Evolutionary conservation across 805 yeast species (phyloP).

Genomic region (Starmerella apicola): DNA sequence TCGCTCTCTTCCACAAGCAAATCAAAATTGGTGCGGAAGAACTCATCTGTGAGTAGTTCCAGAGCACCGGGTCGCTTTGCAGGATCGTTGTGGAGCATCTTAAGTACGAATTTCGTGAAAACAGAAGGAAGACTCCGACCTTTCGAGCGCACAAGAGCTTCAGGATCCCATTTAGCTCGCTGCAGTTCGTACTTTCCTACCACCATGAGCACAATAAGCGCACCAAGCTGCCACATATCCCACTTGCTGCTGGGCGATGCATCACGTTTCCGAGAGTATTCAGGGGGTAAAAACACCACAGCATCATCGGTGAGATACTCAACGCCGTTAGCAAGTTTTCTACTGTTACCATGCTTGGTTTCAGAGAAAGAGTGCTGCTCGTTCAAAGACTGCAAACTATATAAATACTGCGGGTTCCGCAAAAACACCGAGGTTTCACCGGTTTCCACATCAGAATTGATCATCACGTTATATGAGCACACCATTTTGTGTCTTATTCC

Average conservation of each 20-base stretch:
- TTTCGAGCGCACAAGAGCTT: conserved; percentile 42
- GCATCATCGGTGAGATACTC: conserved; percentile 1
- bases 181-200: conserved; percentile 40
- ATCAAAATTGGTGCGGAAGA: conserved; percentile 44
- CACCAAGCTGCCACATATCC: conserved; percentile 90
- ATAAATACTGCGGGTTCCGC: conserved; percentile 22
- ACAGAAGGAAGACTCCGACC: conserved; percentile 37
- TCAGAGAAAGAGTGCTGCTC: conserved; percentile 23
- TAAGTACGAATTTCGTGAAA: conserved; percentile 51
- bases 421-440: conserved; percentile 33
- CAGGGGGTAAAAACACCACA: conserved; percentile 68
- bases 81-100: conserved; percentile 44
- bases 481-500: conserved; percentile 69
- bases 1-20: neutral
- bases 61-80: conserved; percentile 69
- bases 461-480: conserved; percentile 44
- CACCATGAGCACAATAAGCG: conserved; percentile 53
- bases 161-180: conserved; percentile 46
- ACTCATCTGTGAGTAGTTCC: conserved; percentile 73
- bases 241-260: conserved; percentile 47
- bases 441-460: conserved; percentile 39
- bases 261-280: conserved; percentile 24
- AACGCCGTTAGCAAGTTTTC: neutral
- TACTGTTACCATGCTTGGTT: neutral
- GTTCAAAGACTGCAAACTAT: conserved; percentile 26